These are phyloP conservation scores for Echium plantagineum DNA, from an alignment of 257 asterid species.

Conservation along the genomic window DNA sequence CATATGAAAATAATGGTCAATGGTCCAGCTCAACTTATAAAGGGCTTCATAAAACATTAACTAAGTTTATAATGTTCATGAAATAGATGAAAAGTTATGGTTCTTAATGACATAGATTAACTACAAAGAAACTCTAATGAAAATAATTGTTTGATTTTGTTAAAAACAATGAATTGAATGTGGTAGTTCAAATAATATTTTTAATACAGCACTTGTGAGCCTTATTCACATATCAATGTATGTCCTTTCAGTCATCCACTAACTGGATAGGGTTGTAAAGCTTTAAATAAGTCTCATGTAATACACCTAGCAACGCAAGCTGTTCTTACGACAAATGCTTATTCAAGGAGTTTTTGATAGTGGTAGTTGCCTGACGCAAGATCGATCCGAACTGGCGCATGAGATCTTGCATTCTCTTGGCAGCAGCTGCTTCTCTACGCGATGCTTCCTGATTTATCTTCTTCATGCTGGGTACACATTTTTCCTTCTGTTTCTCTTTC, in stretches of 20 bases:
- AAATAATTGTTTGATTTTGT: neutral
- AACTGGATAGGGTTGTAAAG: neutral
- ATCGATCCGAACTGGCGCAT: conserved; percentile 88
- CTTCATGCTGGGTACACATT: conserved; percentile 62
- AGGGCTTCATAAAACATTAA: too few species aligned
- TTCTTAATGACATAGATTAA: neutral
- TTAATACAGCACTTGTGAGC: neutral
- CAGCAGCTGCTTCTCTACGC: conserved; percentile 78
- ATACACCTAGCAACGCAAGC: neutral
- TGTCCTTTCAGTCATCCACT: neutral
- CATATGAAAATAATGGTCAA: too few species aligned
- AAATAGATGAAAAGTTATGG: too few species aligned
- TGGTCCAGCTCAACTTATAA: too few species aligned
- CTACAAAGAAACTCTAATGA: neutral
- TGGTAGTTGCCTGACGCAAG: conserved; percentile 62
- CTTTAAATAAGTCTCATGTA: neutral
- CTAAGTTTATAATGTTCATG: too few species aligned
- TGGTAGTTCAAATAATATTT: neutral
- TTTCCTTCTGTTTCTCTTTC: conserved; percentile 63
- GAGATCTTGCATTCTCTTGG: conserved; percentile 97
- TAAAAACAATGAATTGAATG: neutral
- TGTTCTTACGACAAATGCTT: conserved; percentile 15
- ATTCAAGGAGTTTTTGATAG: neutral
- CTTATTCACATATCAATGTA: neutral
- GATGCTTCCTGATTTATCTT: conserved; percentile 82